A percentile compares a stretch with the other conserved stretches of the same genome.
These are phyloP conservation scores for Aspergillus fijiensis DNA, from an alignment of 2,329 filamentous ascomycete genomes.

Conservation along the genomic window DNA sequence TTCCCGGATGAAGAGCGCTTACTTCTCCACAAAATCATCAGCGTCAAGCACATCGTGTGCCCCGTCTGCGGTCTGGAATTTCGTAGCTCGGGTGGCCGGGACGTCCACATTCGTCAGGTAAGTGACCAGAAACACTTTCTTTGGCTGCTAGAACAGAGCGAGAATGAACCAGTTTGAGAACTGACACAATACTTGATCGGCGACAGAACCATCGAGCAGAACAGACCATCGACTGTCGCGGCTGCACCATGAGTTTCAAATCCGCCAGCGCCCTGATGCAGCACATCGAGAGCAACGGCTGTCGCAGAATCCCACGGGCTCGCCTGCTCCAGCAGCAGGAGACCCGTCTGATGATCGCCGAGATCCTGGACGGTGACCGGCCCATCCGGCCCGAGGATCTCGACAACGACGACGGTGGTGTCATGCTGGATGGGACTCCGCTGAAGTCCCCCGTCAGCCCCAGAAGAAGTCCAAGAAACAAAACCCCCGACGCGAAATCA, in stretches of 20 bases:
- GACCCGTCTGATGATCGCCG: constrained; percentile 51
- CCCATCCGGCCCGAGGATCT: constrained; percentile 1
- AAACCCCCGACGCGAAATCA: background rate
- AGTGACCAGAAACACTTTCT: constrained; percentile 12
- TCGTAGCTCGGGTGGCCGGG: constrained; percentile 52
- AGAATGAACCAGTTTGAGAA: too few relatives aligned
- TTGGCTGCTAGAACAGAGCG: too few relatives aligned
- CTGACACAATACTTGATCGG: too few relatives aligned
- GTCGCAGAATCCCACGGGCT: constrained; percentile 41
- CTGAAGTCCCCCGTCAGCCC: background rate
- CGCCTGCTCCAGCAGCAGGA: constrained; percentile 52
- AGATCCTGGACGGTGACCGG: constrained; percentile 22
- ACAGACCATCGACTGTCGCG: constrained; percentile 52
- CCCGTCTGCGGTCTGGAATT: constrained; percentile 59
- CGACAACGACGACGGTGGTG: background rate
- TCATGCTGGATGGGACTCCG: background rate
- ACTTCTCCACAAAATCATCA: constrained; percentile 51
- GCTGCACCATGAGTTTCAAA: constrained; percentile 50
- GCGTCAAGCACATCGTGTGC: constrained; percentile 53
- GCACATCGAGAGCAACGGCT: constrained; percentile 57
- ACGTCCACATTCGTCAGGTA: constrained; percentile 54
- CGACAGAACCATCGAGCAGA: constrained; percentile 49
- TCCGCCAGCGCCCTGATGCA: constrained; percentile 51
- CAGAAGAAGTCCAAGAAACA: background rate
- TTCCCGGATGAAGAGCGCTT: constrained; percentile 47